Base-by-base conservation (phyloP, 2,329 filamentous ascomycete genomes). In the Fusarium pseudograminearum region DNA sequence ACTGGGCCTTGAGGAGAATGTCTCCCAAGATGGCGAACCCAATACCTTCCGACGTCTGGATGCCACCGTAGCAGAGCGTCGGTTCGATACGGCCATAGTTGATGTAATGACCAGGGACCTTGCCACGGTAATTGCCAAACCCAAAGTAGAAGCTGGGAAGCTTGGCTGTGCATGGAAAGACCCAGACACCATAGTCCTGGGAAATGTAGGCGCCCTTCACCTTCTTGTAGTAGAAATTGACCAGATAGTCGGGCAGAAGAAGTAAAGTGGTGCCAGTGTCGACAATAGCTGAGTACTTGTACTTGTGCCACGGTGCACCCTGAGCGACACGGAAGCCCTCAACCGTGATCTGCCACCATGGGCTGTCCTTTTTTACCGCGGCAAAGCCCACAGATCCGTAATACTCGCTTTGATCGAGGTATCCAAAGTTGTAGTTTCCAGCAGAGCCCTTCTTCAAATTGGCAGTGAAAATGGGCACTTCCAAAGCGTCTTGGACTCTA, bases 191-290 rank as follows among this genome's bases (percentile, higher is more conserved):
- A 45, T 82, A 61, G 3, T 73, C 69, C 18, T 65, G 28, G 73
- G 83, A 80, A 69, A 86, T 75, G 46, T 79, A 69, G 1, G 90
- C 83, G 5, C 87, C 85, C 10, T 73, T 57, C 63, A 92, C 84
- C 65, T 86, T 76, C 38, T 76, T 75, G 81, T 91, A 93, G 83
- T 91, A 92, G 42, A 81, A 83, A 1, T 78, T 71, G 67, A 88
- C 85, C 62, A 90, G 81, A 33, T 76, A 70, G 57, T 83, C 76
- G 28, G 87, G 86, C 20, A 90, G 78, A 67, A 91, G 83, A 57
- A 91, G 78, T 31, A 93, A 86, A 2, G 89, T 90, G 58, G 90
- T 92, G 56, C 90, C 91, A 4, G 90, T 93, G 80, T 93, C 90
- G 73, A 88, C 87, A 76, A 93, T 91, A 70, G 83, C 85, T 1